These are phyloP conservation scores for Biscogniauxia mediterranea DNA, from an alignment of 2,329 filamentous ascomycete genomes.

Conservation along the genomic window DNA sequence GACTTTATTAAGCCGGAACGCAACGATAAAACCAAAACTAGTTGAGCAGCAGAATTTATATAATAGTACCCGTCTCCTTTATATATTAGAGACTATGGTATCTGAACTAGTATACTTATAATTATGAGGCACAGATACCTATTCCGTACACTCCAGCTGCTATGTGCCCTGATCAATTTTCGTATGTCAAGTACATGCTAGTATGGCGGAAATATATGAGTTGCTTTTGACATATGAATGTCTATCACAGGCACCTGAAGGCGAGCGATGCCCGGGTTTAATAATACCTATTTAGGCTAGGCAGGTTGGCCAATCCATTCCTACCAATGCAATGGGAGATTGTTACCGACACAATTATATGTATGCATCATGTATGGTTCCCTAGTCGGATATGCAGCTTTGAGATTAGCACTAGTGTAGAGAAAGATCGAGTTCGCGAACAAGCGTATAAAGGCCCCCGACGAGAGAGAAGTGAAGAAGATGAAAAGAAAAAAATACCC, in stretches of 20 bases:
- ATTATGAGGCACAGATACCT: too few species aligned
- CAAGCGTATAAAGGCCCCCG: not conserved
- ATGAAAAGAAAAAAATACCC: not conserved
- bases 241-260: not conserved
- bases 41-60: too few species aligned
- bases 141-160: too few species aligned
- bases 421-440: not conserved
- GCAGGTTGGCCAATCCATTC: not conserved
- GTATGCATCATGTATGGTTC: conserved; percentile 1
- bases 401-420: not conserved
- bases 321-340: not conserved
- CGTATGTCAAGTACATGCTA: too few species aligned
- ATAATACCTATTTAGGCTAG: not conserved
- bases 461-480: not conserved
- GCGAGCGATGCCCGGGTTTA: not conserved
- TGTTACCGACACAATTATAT: not conserved
- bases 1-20: not conserved
- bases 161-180: too few species aligned
- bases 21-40: not conserved
- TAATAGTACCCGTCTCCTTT: too few species aligned
- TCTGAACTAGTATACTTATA: too few species aligned
- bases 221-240: not conserved
- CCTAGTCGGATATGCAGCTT: conserved; percentile 2
- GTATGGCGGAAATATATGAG: not conserved
- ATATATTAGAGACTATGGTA: not conserved